Evolutionary conservation across 495 filamentous ascomycete genomes (phyloP).

Genomic region (Talaromyces borbonicus): DNA sequence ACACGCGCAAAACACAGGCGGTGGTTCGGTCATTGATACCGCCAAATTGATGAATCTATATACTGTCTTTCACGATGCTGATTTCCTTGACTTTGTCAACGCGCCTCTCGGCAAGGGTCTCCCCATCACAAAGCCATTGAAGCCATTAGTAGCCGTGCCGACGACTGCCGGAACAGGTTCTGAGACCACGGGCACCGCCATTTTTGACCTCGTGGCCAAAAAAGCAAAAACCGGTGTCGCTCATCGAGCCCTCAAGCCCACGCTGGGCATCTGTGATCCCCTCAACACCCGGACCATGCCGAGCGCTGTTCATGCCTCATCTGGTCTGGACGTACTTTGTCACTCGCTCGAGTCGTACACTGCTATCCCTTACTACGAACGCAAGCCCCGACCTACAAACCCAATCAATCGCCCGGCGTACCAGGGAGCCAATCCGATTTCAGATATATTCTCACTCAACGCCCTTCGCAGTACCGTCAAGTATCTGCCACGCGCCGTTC

Average conservation of each 20-base stretch:
- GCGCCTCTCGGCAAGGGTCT: constrained; percentile 82
- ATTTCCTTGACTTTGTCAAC: constrained; percentile 96
- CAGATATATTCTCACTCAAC: constrained; percentile 85
- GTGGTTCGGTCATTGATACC: constrained; percentile 87
- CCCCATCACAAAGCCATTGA: constrained; percentile 69
- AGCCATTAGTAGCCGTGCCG: constrained; percentile 82
- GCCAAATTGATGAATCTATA: constrained; percentile 98
- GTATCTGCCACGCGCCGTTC: constrained; percentile 78
- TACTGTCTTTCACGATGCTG: constrained; percentile 72
- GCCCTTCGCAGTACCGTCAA: constrained; percentile 73
- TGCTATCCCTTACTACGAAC: constrained; percentile 84
- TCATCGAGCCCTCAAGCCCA: constrained; percentile 89
- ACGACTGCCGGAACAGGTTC: constrained; percentile 93
- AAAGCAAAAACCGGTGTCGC: constrained; percentile 92
- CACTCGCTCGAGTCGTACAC: constrained; percentile 93
- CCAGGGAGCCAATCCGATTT: constrained; percentile 95
- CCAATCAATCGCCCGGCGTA: constrained; percentile 89
- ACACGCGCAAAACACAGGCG: constrained; percentile 22
- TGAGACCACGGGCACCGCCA: constrained; percentile 95
- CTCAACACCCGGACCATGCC: constrained; percentile 95
- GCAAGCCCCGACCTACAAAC: constrained; percentile 74
- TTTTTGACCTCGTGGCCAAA: constrained; percentile 85
- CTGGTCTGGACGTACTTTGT: constrained; percentile 89
- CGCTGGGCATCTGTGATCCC: constrained; percentile 91
- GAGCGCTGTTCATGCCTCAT: constrained; percentile 74